Percentiles rank a stretch among this genome's conserved stretches.
phyloP scores from a whole-genome alignment of 2,329 filamentous ascomycete species.

The Fusarium austroafricanum region DNA sequence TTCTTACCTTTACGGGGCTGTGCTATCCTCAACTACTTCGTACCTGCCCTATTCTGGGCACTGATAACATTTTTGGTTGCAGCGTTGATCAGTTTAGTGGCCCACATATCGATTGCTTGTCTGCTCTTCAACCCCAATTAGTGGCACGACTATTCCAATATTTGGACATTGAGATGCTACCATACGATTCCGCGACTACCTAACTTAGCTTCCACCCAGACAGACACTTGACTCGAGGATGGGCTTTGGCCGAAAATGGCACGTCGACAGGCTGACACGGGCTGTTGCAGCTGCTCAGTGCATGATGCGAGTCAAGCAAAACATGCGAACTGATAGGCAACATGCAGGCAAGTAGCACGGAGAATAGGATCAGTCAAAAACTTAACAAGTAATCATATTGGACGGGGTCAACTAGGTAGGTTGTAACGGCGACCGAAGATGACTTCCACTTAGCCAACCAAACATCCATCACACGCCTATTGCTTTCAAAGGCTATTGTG shows the following conservation, averaged over 20 bases:
- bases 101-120: constrained; percentile 30
- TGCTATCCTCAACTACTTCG: constrained; percentile 12
- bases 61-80: constrained; percentile 10
- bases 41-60: constrained; percentile 23
- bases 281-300: neutral
- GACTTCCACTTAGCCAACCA: constrained; percentile 13
- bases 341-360: constrained; percentile 8
- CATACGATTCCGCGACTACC: constrained; percentile 3
- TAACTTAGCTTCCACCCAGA: neutral
- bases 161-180: constrained; percentile 10
- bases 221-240: constrained; percentile 26
- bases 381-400: constrained; percentile 10
- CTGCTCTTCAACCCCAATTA: constrained; percentile 6
- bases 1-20: constrained; percentile 21
- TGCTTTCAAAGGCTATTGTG: constrained; percentile 11
- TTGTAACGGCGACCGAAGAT: constrained; percentile 16
- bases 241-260: neutral
- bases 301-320: constrained; percentile 27
- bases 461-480: constrained; percentile 5
- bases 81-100: constrained; percentile 20
- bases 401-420: neutral
- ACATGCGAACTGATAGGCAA: constrained; percentile 21
- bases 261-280: constrained; percentile 4
- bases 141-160: constrained; percentile 17
- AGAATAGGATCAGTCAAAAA: constrained; percentile 14